A percentile compares a stretch with the other conserved stretches of the same genome.
Evolutionary conservation across 495 filamentous ascomycete species (phyloP).

Genomic region (Geopyxis carbonaria): DNA sequence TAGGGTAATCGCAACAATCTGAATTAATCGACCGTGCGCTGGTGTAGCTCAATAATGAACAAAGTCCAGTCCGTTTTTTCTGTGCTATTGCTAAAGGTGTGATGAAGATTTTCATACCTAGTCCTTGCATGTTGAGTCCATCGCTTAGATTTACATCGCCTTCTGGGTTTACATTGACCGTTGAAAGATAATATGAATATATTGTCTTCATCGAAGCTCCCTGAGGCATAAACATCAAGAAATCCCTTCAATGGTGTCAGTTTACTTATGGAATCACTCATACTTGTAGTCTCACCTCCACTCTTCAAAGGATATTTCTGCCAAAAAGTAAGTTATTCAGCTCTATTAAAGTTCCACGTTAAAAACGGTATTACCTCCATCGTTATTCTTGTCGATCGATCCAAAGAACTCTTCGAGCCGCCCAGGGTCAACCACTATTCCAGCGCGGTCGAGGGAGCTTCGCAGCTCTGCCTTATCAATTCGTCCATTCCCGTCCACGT

Average conservation of each 20-base stretch:
- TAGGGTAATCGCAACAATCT: too few relatives aligned
- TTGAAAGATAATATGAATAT: constrained; percentile 78
- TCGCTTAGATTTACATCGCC: constrained; percentile 86
- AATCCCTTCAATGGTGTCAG: constrained; percentile 43
- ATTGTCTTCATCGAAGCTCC: constrained; percentile 59
- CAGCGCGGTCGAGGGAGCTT: constrained; percentile 57
- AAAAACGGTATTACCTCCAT: constrained; percentile 43
- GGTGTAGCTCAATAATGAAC: too few relatives aligned
- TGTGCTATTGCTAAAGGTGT: too few relatives aligned
- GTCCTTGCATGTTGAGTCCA: constrained; percentile 59
- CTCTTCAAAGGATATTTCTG: constrained; percentile 68
- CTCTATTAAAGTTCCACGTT: too few relatives aligned
- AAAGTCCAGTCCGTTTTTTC: too few relatives aligned
- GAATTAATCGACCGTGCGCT: too few relatives aligned
- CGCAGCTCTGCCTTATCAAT: constrained; percentile 71
- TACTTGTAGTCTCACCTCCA: constrained; percentile 59
- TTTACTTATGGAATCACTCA: constrained; percentile 1
- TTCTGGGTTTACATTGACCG: constrained; percentile 79
- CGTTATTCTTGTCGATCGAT: constrained; percentile 76
- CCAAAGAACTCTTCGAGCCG: constrained; percentile 72
- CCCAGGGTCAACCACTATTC: constrained; percentile 57
- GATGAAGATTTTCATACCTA: too few relatives aligned
- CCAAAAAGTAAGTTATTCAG: background rate
- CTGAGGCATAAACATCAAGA: constrained; percentile 83
- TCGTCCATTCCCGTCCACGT: constrained; percentile 71